A percentile compares a stretch with the other conserved stretches of the same genome.
phyloP scores from a whole-genome alignment of 768 basidiomycete genomes.

The Boletus speciosus region DNA sequence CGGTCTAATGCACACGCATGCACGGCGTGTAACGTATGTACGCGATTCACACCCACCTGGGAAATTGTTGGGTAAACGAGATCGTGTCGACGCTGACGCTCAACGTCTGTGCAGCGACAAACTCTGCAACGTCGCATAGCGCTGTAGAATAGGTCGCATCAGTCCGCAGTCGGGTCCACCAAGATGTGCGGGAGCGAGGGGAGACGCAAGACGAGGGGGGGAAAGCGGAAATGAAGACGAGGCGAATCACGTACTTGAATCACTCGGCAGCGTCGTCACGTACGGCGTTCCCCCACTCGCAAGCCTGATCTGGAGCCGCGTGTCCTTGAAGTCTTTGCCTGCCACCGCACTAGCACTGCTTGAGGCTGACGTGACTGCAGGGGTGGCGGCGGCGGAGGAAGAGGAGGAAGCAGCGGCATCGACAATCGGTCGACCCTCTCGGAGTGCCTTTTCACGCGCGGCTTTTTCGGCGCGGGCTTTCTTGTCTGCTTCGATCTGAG shows the following conservation, averaged over 20 bases:
- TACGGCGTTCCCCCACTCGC: constrained; percentile 75
- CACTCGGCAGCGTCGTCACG: constrained; percentile 76
- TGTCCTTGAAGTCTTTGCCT: constrained; percentile 80
- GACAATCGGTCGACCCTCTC: constrained; percentile 64
- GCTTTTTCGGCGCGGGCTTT: constrained; percentile 81
- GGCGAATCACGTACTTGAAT: constrained; percentile 54
- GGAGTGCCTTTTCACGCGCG: constrained; percentile 86
- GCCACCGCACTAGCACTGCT: constrained; percentile 35
- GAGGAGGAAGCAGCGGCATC: constrained; percentile 27
- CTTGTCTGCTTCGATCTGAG: constrained; percentile 95
- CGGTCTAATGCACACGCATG: not conserved
- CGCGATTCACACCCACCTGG: constrained; percentile 52
- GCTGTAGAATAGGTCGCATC: constrained; percentile 41
- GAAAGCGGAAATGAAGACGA: not conserved
- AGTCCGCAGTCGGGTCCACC: not conserved
- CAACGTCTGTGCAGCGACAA: constrained; percentile 70
- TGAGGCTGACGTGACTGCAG: constrained; percentile 36
- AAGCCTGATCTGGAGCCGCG: constrained; percentile 86
- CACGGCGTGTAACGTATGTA: not conserved
- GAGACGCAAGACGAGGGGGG: not conserved
- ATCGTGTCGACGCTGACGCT: constrained; percentile 75
- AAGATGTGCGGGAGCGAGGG: not conserved
- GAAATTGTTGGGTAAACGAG: constrained; percentile 76
- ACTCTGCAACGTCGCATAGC: constrained; percentile 84
- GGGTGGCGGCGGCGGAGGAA: constrained; percentile 26